phyloP scores from a whole-genome alignment of 31 red algal genomes.

The Odonthalia washingtoniensis region DNA sequence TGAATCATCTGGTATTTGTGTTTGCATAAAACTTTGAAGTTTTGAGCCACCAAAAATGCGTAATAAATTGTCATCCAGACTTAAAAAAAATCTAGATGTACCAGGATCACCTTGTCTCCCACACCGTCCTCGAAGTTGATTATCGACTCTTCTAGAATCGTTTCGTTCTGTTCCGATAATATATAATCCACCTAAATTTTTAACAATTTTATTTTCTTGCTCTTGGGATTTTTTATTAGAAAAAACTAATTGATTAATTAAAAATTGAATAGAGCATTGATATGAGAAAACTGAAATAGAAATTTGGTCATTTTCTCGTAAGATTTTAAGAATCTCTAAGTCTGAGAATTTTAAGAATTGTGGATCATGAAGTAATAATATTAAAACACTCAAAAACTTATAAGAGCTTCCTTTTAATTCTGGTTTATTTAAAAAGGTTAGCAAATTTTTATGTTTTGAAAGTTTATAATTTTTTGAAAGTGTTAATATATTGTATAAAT shows the following conservation, averaged over 20 bases:
- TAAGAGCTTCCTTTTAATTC: neutral
- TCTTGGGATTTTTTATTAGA: slow-evolving; percentile 13
- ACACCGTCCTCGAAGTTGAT: slow-evolving; percentile 62
- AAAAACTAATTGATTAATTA: neutral
- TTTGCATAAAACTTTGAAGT: slow-evolving; percentile 67
- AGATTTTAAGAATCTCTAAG: neutral
- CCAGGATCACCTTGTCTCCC: slow-evolving; percentile 77
- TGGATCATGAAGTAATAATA: neutral
- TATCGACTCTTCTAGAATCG: slow-evolving; percentile 69
- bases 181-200: slow-evolving; percentile 59
- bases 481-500: slow-evolving; percentile 50
- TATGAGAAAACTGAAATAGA: neutral
- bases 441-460: neutral
- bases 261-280: slow-evolving; percentile 10
- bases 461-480: neutral
- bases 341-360: slow-evolving; percentile 7
- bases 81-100: slow-evolving; percentile 56
- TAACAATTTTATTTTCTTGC: slow-evolving; percentile 5
- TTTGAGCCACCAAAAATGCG: slow-evolving; percentile 84
- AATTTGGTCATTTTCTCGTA: slow-evolving; percentile 2
- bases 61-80: slow-evolving; percentile 61
- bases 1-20: slow-evolving; percentile 82
- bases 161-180: slow-evolving; percentile 65
- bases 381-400: neutral
- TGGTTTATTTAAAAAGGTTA: neutral